Evolutionary conservation across 2,329 filamentous ascomycete genomes (phyloP), one percentile per base, ranked within the genome.

Genomic region (Trichoderma koningiopsis): DNA sequence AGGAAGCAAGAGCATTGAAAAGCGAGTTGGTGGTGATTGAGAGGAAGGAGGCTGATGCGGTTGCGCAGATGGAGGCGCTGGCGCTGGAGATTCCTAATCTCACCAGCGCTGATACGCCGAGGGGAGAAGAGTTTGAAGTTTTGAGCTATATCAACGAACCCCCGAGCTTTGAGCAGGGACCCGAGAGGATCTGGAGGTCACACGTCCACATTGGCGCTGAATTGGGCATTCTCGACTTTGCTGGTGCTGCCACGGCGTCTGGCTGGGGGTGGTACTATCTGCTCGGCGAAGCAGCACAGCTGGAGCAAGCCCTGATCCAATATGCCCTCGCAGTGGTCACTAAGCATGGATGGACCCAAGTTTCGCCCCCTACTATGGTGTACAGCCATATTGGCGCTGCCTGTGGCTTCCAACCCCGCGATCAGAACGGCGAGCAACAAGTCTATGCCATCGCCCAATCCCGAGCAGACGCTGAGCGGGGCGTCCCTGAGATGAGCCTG

Each of bases 191-290:
- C 7, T 90, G 86, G 86, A 85, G 88, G 53, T 95, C 92, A 0
- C 94, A 97, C 79, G 91, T 96, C 8, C 87, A 95, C 73, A 95
- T 99, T 74, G 96, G 96, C 37, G 85, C 89, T 5, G 88, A 94
- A 76, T 87, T 99, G n/a, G 90, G 91, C 40, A 86, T 99, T n/a
- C 84, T 99, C 63, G 95, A 99, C 81, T 97, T 99, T 76, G 85
- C 91, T 5, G 90, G 87, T 70, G 93, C 94, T 5, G 91, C 91
- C 2, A 89, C 87, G n/a, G 90, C 93, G 1, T 92, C 91, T 4
- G 96, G 96, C 47, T 99, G 95, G 95, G 96, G 96, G 1, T 99
- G 94, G 93, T 99, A 99, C 82, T 98, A 94, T 80, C 88, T 99
- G 13, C 84, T 93, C n/a, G 93, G 95, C 77, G 94, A 97, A 76